Evolutionary conservation across 306 rosid genomes (phyloP), one percentile per base, ranked within the genome.

Genomic region (Cicer yamashitae): DNA sequence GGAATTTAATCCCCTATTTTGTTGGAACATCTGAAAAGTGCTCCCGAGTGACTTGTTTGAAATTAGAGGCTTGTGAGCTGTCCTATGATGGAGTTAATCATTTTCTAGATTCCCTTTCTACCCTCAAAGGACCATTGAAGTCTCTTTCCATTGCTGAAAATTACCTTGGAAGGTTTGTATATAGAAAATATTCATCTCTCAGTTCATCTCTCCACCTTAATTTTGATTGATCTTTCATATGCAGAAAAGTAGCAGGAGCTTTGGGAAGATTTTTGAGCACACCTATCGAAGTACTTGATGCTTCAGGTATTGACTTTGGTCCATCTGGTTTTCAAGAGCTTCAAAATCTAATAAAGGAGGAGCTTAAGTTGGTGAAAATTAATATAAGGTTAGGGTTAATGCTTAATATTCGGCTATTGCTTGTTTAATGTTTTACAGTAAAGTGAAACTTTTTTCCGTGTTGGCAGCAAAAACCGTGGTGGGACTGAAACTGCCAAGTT

Each of bases 141-240:
- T 89, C 91, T 70, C 86, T 92, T 54, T 92, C 96, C 75, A 45
- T 94, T 74, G 99, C 96, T 37, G 91, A 89, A 74, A 92, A 94
- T 81, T 77, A 82, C 89, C 90, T 90, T 38, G 97, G 99, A 75
- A 88, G 97, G 99, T 92, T 83, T 86, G 92, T 84, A 65, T 73
- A 46, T 37, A 18, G 60, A 53, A 79, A 50, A 73, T 67, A 39
- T 60, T 78, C 47, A 8, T 74, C 76, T 12, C 70, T 61, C 63
- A 53, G 48, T 48, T 79, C 77, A 68, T 77, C 76, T 81, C 47
- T 62, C 18, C 52, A 47, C 45, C 45, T 77, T 65, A 41, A 71
- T 75, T 80, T 57, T 77, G 62, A 77, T 61, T 80, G 79, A 56
- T 68, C 80, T 81, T 79, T 82, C 74, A 63, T 85, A 37, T 80